Evolutionary conservation across 805 yeast species (phyloP), one percentile per base, ranked within the genome.

Genomic region (Candida sithepensis): DNA sequence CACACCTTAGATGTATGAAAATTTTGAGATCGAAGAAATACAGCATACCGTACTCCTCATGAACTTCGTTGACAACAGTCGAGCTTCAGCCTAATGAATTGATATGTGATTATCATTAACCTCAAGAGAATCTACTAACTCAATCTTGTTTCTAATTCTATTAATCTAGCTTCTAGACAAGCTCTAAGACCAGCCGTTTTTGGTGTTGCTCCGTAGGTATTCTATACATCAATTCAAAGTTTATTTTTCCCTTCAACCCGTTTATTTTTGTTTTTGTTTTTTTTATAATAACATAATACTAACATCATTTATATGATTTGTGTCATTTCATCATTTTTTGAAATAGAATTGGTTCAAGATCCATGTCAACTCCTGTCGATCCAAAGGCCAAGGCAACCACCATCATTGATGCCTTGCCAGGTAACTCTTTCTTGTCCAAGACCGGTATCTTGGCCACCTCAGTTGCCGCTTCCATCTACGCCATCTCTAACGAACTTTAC

Each of bases 381-480:
- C 96, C 97, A 71, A 85, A 89, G 77, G 78, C 84, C 60, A 88
- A 88, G 79, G 99, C 99, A 50, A 72, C 80, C 65, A 82, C 96
- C 45, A 82, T 92, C 71, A 82, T 92, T 63, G 91, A 87, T 65
- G 88, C 97, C 54, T 74, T 94, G 59, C 99, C 99, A 70, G 97
- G 97, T 69, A 85, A 81, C 82, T 81, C 82, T 64, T 75, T 81
- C 60, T 70, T 92, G 59, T 81, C 97, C 58, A 94, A 94, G 82
- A 89, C 97, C 53, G 97, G 97, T 66, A 79, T 91, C 65, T 77
- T 94, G 64, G 97, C 97, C 63, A 91, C 99, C 46, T 81, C 92
- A 52, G 82, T 96, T 52, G 97, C 97, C 53, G 98, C 96, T 48
- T 84, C 96, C 51, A 70, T 92, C 59, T 94, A 90, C 74, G 97